phyloP scores from a whole-genome alignment of 2,329 filamentous ascomycete species.

The Clonostachys rhizophaga region DNA sequence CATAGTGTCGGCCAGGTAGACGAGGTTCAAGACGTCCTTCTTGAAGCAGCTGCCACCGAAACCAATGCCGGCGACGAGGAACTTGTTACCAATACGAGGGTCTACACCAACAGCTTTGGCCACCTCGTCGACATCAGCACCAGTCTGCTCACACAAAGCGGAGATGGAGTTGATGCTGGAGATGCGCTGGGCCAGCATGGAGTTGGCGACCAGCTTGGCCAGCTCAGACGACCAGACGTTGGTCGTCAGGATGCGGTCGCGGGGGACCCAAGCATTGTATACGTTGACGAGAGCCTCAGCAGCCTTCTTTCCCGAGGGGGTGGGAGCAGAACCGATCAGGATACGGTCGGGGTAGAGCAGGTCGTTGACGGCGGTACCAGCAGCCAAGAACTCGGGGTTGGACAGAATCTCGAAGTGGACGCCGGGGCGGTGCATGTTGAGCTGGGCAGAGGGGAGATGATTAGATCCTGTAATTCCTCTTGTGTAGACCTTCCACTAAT shows the following conservation, averaged over 20 bases:
- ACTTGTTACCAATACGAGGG: conserved; percentile 65
- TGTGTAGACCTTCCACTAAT: neutral
- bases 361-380: conserved; percentile 70
- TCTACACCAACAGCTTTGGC: conserved; percentile 65
- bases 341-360: conserved; percentile 68
- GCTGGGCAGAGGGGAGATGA: conserved; percentile 22
- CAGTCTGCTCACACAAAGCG: conserved; percentile 73
- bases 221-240: conserved; percentile 77
- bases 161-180: conserved; percentile 78
- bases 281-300: conserved; percentile 59
- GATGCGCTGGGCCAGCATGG: conserved; percentile 75
- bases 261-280: conserved; percentile 68
- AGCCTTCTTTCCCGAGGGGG: conserved; percentile 53
- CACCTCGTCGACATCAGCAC: conserved; percentile 72
- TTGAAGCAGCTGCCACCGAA: conserved; percentile 81
- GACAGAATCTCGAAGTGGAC: conserved; percentile 71
- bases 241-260: conserved; percentile 62
- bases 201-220: conserved; percentile 74
- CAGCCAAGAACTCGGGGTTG: conserved; percentile 78
- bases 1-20: conserved; percentile 68
- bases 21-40: conserved; percentile 72
- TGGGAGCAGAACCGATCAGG: conserved; percentile 66
- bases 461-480: too few species aligned
- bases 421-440: conserved; percentile 54
- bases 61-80: conserved; percentile 70